Base-by-base conservation (phyloP, 371 early-diverging fungal genomes). In the Rhizopus stolonifer region DNA sequence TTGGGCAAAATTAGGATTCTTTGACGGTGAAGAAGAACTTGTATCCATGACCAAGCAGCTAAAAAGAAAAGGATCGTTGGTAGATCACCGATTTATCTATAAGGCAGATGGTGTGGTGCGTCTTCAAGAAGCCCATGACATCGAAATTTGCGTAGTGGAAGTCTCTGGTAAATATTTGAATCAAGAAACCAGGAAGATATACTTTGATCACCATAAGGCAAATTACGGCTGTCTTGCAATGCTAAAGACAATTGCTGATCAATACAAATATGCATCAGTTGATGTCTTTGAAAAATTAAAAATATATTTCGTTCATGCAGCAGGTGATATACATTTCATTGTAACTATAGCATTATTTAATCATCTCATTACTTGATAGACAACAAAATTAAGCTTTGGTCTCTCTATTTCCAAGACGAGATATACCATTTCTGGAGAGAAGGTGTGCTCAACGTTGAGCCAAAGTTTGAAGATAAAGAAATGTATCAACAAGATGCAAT, bases 401-500 rank as follows among this genome's bases (percentile, higher is more conserved):
- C 36, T 53, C 46, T 53, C 46, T 53, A 34, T 34, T 53, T 45
- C 53, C 53, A 53, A 53, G 46, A 53, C 29, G 53, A 45, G 10
- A 29, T 29, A 29, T 29, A 7, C 10, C 53, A 53, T 53, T 53
- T 44, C 46, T 53, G 53, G 53, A 53, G 46, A 53, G 53, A 53
- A 29, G 53, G 46, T 45, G 46, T 53, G 36, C 46, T 53, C 53
- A 53, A 53, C 46, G 34, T 53, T 53, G 53, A 44, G 38, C 46
- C 53, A 53, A 53, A 53, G 45, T 46, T 53, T 29, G 46, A 53
- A 53, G 46, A 53, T 24, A 53, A 53, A 45, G 34, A 53, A 45
- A 53, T 40, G 36, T 53, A 53, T 53, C 53, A 53, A 45, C 53
- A 53, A 53, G 46, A 53, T 53, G 40, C 33, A 24, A 45, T 53